A percentile compares a stretch with the other conserved stretches of the same genome.
Evolutionary conservation across 108 stramenopile genomes (phyloP).

Genomic region (Halocafeteria seosinensis): DNA sequence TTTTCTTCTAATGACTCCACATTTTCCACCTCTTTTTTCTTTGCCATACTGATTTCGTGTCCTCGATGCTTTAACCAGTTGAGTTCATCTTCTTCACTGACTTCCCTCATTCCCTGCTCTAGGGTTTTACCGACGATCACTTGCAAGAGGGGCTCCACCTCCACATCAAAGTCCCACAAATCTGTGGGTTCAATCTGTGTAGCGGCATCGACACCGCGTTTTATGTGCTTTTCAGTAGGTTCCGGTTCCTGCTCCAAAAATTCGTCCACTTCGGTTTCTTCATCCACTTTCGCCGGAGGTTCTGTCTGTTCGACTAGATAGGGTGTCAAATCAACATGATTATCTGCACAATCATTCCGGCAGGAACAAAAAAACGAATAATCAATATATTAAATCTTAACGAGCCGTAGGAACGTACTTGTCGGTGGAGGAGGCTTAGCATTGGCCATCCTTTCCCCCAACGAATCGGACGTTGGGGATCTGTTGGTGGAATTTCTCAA

Average conservation of each 20-base stretch:
- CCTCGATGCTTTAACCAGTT: background rate
- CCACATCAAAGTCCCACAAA: slow-evolving; percentile 34
- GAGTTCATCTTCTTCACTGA: slow-evolving; percentile 31
- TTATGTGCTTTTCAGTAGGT: slow-evolving; percentile 12
- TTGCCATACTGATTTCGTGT: background rate
- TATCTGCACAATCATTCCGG: too few species aligned
- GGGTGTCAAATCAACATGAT: slow-evolving; percentile 3
- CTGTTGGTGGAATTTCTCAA: too few species aligned
- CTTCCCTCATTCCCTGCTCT: slow-evolving; percentile 38
- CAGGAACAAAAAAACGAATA: too few species aligned
- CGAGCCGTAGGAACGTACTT: too few species aligned
- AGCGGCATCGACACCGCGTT: slow-evolving; percentile 35
- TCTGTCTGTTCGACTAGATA: slow-evolving; percentile 14
- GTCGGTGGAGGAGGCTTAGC: too few species aligned
- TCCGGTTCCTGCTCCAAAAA: slow-evolving; percentile 7
- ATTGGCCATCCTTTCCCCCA: too few species aligned
- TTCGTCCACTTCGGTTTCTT: slow-evolving; percentile 28
- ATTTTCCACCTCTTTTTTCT: background rate
- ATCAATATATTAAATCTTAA: too few species aligned
- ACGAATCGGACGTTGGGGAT: too few species aligned
- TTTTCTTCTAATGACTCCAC: background rate
- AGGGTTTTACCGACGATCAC: slow-evolving; percentile 40
- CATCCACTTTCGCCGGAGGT: background rate
- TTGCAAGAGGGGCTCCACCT: slow-evolving; percentile 30
- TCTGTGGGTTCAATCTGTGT: slow-evolving; percentile 28